Base-by-base conservation (phyloP, 2,329 filamentous ascomycete species). In the Claviceps arundinis region DNA sequence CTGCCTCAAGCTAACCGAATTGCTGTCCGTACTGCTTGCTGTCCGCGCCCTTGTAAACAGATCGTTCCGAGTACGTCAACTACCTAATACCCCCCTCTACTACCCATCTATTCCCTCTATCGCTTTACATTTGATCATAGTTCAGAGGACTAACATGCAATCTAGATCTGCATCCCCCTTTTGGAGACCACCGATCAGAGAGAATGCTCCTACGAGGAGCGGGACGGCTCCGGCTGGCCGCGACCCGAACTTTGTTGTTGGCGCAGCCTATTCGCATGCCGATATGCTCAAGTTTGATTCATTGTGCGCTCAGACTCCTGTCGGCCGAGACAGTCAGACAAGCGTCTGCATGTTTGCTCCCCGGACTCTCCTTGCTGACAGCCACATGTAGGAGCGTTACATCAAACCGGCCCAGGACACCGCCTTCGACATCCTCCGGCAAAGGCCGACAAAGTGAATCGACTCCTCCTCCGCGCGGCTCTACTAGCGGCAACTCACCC, bases 231-330 rank as follows among this genome's bases (percentile, higher is more conserved):
- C 67, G 43, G 57, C 58, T 37, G 65, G 72, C 50, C 76, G 78
- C 64, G 83, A 86, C 60, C 71, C 82, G 49, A 81, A 75, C 62
- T 79, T 91, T 56, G 87, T 98, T 38, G 86, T 97, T 54, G 93
- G 93, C 59, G 93, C 93, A 52, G 85, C 90, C 46, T 98, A 98
- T 66, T 97, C 93, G 14, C 93, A 98, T 69, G 88, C 91, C 30
- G 90, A 97, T 70, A 88, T 95, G 64, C 76, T 96, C 61, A 95
- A 91, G 68, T 85, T 91, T 63, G 87, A 89, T 63, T 80, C 82
- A 30, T 61, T 91, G 88, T 93, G 77, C 58, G 78, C 68, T 19
- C 40, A 16, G 9, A 46, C 19, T 30, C 22, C 9, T 34, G 5
- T 24, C 26, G 30, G 19, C 19, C 7, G 38, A 38, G 1, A 37